These are phyloP conservation scores for Massarina eburnea DNA, from an alignment of 2,329 filamentous ascomycete species.

Conservation along the genomic window DNA sequence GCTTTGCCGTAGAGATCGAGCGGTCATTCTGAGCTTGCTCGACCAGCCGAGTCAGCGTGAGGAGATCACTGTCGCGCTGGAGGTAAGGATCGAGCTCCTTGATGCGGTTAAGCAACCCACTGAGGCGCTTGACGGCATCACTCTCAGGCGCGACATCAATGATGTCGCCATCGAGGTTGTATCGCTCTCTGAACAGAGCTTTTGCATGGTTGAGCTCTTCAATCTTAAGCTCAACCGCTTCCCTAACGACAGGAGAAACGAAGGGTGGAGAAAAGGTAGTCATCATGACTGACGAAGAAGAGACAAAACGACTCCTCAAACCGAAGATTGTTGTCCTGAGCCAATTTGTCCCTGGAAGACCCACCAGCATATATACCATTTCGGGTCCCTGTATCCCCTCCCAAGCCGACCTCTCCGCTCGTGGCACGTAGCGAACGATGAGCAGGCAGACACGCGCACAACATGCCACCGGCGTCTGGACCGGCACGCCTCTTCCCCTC, in stretches of 20 bases:
- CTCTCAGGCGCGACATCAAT: slow-evolving; percentile 16
- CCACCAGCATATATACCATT: not conserved
- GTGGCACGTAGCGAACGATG: not conserved
- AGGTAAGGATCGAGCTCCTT: slow-evolving; percentile 38
- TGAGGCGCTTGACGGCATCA: slow-evolving; percentile 34
- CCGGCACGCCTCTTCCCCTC: not conserved
- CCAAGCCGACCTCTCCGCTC: not conserved
- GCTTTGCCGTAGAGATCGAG: slow-evolving; percentile 51
- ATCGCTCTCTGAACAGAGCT: slow-evolving; percentile 51
- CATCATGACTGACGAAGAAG: slow-evolving; percentile 8
- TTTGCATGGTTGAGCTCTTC: slow-evolving; percentile 58
- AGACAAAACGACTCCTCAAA: too few relatives aligned
- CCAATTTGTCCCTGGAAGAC: too few relatives aligned
- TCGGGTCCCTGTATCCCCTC: not conserved
- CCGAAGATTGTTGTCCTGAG: too few relatives aligned
- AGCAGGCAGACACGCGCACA: not conserved
- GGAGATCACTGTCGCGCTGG: slow-evolving; percentile 35
- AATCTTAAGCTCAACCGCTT: slow-evolving; percentile 49
- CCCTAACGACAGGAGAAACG: slow-evolving; percentile 21
- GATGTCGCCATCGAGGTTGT: slow-evolving; percentile 38
- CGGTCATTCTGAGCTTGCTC: slow-evolving; percentile 57
- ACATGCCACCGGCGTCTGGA: not conserved
- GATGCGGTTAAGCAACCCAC: slow-evolving; percentile 40
- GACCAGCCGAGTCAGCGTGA: slow-evolving; percentile 55
- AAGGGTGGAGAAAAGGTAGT: slow-evolving; percentile 9